Evolutionary conservation across 208 protist species (phyloP).

Genomic region (Trypanosoma congolense): DNA sequence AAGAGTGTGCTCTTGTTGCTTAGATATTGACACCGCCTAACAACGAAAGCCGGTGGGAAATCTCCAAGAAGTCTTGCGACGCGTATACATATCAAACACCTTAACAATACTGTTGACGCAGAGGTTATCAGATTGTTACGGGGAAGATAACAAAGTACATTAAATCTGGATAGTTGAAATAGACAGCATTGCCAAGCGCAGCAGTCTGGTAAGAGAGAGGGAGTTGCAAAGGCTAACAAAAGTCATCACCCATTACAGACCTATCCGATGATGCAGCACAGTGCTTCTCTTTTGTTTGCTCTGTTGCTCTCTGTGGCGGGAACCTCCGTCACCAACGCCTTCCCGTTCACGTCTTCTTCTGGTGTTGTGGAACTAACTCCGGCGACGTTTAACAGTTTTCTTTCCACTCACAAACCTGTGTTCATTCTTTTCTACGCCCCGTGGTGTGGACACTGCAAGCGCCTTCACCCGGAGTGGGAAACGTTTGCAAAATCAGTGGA

Average conservation of each 20-base stretch:
- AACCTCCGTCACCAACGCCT: conserved; percentile 18
- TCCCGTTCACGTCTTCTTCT: conserved; percentile 54
- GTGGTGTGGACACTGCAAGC: conserved; percentile 96
- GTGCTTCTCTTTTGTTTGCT: not conserved
- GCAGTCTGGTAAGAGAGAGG: no score
- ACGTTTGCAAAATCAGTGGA: conserved; percentile 70
- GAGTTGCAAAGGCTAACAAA: no score
- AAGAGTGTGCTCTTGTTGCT: no score
- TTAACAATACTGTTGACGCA: no score
- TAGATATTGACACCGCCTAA: no score
- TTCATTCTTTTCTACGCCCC: conserved; percentile 92
- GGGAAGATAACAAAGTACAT: no score
- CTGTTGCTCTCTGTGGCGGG: not conserved
- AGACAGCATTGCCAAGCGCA: no score
- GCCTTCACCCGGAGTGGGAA: conserved; percentile 84
- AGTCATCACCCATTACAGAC: not conserved
- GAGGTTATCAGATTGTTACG: no score
- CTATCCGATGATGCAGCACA: not conserved
- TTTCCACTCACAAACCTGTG: conserved; percentile 87
- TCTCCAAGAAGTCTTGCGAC: no score
- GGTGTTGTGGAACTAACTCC: conserved; percentile 75
- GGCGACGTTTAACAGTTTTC: conserved; percentile 46
- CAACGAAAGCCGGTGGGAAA: no score
- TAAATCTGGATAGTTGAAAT: no score
- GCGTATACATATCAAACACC: no score